Percentiles rank a stretch among this genome's conserved stretches.
Conservation (phyloP, 768 basidiomycete genomes). For the Mrakia frigida region DNA sequence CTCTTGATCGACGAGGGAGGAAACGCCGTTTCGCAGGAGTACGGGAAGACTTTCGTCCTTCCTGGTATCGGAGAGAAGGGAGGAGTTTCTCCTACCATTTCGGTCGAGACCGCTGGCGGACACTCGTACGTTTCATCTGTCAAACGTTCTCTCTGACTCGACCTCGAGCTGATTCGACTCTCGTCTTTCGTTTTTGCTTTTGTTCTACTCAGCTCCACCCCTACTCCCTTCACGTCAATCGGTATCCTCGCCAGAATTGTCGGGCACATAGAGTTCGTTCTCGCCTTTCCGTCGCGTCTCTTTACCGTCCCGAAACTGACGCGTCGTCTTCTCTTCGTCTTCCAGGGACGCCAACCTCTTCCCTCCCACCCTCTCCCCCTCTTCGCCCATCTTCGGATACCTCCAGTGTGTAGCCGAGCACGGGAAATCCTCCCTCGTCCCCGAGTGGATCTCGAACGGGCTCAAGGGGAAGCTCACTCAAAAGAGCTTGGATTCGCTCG, state of each 20-base stretch:
- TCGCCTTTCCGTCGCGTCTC: not conserved
- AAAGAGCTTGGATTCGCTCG: constrained; percentile 25
- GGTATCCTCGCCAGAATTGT: constrained; percentile 25
- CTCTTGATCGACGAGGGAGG: constrained; percentile 32
- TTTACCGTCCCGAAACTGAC: not conserved
- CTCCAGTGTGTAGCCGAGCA: constrained; percentile 25
- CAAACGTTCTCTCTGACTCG: not conserved
- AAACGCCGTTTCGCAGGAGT: constrained; percentile 19
- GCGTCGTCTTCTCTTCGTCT: not conserved
- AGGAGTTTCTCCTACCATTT: constrained; percentile 20
- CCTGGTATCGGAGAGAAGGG: constrained; percentile 32
- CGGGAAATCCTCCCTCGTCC: constrained; percentile 24
- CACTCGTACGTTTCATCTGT: constrained; percentile 1
- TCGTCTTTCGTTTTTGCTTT: not conserved
- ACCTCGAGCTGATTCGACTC: not conserved
- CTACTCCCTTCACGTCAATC: constrained; percentile 24
- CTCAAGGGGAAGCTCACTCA: constrained; percentile 30
- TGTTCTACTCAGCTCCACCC: not conserved
- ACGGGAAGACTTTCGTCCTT: constrained; percentile 28
- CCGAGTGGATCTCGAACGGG: constrained; percentile 19
- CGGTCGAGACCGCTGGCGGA: constrained; percentile 29
- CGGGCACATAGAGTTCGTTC: constrained; percentile 22
- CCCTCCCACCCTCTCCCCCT: constrained; percentile 28
- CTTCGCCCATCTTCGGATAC: constrained; percentile 29
- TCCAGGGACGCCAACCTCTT: constrained; percentile 30